These are phyloP conservation scores for Globisporangium splendens DNA, from an alignment of 352 stramenopile species.

Conservation along the genomic window DNA sequence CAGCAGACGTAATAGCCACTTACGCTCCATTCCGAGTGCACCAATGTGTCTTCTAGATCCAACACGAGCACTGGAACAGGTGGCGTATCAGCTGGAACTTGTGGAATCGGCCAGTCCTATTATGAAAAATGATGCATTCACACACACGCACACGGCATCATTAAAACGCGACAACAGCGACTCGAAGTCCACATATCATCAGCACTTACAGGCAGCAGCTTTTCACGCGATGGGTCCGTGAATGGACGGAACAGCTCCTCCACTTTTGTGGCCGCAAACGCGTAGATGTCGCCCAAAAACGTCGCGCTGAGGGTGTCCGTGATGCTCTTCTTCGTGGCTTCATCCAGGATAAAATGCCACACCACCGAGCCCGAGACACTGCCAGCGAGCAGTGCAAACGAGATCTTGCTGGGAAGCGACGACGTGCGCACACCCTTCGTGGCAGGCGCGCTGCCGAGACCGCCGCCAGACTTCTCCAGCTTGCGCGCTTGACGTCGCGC, in stretches of 20 bases:
- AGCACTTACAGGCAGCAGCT: slow-evolving; percentile 59
- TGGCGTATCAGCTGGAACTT: slow-evolving; percentile 71
- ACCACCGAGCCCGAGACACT: slow-evolving; percentile 58
- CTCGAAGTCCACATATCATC: not conserved
- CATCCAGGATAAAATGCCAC: slow-evolving; percentile 77
- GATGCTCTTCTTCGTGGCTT: slow-evolving; percentile 43
- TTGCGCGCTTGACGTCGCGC: slow-evolving; percentile 56
- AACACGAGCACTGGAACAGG: slow-evolving; percentile 79
- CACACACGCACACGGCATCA: not conserved
- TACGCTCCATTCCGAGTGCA: slow-evolving; percentile 89
- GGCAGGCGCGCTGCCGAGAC: slow-evolving; percentile 15
- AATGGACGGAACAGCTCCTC: slow-evolving; percentile 71
- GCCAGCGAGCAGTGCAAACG: slow-evolving; percentile 54
- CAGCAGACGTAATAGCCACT: slow-evolving; percentile 16
- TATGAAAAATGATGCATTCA: not conserved
- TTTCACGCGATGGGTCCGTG: slow-evolving; percentile 75
- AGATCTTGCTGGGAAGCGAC: slow-evolving; percentile 72
- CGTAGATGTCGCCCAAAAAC: slow-evolving; percentile 64
- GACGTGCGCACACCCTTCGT: slow-evolving; percentile 61
- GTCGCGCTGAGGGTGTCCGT: slow-evolving; percentile 46
- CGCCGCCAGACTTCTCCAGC: slow-evolving; percentile 28
- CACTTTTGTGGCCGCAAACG: slow-evolving; percentile 50
- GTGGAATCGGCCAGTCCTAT: slow-evolving; percentile 78
- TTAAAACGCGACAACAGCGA: not conserved
- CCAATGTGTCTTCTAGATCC: slow-evolving; percentile 83